Conservation (phyloP, 805 yeast genomes). For the Barnettozyma californica region DNA sequence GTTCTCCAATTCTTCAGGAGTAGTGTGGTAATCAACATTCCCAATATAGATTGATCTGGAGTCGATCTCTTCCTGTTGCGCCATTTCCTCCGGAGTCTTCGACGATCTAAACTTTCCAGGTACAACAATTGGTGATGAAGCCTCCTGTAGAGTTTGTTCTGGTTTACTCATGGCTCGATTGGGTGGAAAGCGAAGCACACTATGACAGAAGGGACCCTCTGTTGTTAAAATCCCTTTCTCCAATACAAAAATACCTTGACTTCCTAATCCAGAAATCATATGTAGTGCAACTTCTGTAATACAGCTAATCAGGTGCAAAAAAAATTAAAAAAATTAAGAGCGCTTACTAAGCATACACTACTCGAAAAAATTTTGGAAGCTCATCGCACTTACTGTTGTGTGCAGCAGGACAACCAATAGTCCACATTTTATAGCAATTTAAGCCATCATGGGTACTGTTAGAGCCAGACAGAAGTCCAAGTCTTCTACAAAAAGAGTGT, state of each 20-base stretch:
- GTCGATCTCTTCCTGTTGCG: constrained; percentile 41
- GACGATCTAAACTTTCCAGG: constrained; percentile 2
- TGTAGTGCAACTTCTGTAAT: not conserved
- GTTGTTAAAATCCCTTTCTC: not conserved
- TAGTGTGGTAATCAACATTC: constrained; percentile 41
- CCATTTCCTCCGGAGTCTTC: constrained; percentile 26
- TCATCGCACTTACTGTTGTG: not conserved
- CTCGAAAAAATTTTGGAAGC: constrained; percentile 1
- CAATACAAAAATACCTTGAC: not conserved
- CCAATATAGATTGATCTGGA: constrained; percentile 50
- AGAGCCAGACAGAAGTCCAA: constrained; percentile 82
- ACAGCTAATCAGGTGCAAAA: too few relatives aligned
- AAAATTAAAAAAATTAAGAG: not conserved
- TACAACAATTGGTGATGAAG: not conserved
- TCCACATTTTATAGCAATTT: not conserved
- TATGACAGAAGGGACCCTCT: not conserved
- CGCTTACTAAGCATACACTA: too few relatives aligned
- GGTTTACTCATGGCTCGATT: constrained; percentile 2
- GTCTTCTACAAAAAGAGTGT: constrained; percentile 62
- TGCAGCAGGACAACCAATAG: not conserved
- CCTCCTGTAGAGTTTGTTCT: constrained; percentile 4
- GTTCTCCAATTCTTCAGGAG: constrained; percentile 47
- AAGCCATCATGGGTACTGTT: constrained; percentile 53
- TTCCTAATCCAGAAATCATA: not conserved
- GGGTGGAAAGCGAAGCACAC: not conserved